Evolutionary conservation across 129 eudicot genomes (phyloP).

Genomic region (Pittosporum tobira): DNA sequence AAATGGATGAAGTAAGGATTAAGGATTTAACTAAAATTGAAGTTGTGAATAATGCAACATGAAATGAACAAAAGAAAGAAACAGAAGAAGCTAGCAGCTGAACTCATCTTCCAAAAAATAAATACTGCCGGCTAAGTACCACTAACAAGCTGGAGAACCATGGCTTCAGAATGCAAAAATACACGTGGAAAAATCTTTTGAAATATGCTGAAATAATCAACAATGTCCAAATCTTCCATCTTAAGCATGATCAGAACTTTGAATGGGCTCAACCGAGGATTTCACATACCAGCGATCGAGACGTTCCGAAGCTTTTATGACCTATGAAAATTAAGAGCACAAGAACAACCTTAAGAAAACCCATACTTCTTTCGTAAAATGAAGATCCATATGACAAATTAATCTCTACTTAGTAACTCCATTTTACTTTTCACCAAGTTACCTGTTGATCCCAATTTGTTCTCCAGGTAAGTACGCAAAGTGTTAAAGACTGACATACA

Average conservation of each 20-base stretch:
- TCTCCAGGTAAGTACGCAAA: constrained; percentile 40
- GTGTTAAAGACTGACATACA: constrained; percentile 30
- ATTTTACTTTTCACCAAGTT: background rate
- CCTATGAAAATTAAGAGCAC: constrained; percentile 16
- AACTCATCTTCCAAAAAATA: no score
- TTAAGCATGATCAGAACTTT: constrained; percentile 19
- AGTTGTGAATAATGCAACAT: no score
- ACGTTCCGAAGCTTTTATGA: constrained; percentile 38
- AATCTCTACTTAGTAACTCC: background rate
- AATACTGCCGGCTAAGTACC: no score
- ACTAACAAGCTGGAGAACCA: no score
- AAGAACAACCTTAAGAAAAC: background rate
- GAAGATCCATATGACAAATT: background rate
- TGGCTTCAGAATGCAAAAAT: no score
- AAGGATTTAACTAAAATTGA: no score
- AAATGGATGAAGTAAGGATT: no score
- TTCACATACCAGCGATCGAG: constrained; percentile 37
- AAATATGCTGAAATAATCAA: background rate
- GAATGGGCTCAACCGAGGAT: constrained; percentile 20
- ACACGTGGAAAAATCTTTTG: no score
- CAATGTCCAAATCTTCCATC: background rate
- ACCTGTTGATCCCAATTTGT: constrained; percentile 68
- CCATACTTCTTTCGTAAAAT: background rate
- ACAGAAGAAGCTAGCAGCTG: no score
- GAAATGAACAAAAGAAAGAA: no score